Conservation (phyloP, 2,329 filamentous ascomycete species). For the Diplodia corticola region DNA sequence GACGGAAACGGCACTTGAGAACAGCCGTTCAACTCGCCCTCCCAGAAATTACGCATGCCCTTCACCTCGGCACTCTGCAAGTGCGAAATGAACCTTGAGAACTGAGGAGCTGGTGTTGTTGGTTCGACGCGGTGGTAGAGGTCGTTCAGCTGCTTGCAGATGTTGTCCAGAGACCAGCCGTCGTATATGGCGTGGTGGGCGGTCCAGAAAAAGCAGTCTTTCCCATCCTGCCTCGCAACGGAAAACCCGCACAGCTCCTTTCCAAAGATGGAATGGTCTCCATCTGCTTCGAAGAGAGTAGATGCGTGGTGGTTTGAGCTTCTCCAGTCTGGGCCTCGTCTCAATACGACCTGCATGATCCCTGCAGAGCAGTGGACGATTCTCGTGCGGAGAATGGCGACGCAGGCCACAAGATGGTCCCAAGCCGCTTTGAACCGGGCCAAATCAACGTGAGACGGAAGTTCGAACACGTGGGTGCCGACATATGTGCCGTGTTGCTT, state of each 20-base stretch:
- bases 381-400: conserved; percentile 40
- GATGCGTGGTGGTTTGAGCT: too few relatives aligned
- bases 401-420: conserved; percentile 33
- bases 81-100: neutral
- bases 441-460: conserved; percentile 28
- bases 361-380: conserved; percentile 37
- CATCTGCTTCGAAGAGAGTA: too few relatives aligned
- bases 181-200: conserved; percentile 22
- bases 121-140: neutral
- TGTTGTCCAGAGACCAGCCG: neutral
- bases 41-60: neutral
- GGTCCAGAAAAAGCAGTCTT: too few relatives aligned
- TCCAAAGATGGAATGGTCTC: conserved; percentile 27
- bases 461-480: too few relatives aligned
- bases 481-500: too few relatives aligned
- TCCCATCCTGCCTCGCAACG: too few relatives aligned
- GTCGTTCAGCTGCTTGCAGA: neutral
- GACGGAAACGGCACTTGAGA: neutral
- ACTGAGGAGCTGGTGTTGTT: neutral
- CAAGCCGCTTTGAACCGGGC: conserved; percentile 38
- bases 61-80: neutral
- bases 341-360: conserved; percentile 35
- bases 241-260: conserved; percentile 25
- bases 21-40: neutral
- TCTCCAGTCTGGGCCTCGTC: conserved; percentile 22